phyloP scores from a whole-genome alignment of 2,329 filamentous ascomycete genomes.

The Pseudogymnoascus sp. region DNA sequence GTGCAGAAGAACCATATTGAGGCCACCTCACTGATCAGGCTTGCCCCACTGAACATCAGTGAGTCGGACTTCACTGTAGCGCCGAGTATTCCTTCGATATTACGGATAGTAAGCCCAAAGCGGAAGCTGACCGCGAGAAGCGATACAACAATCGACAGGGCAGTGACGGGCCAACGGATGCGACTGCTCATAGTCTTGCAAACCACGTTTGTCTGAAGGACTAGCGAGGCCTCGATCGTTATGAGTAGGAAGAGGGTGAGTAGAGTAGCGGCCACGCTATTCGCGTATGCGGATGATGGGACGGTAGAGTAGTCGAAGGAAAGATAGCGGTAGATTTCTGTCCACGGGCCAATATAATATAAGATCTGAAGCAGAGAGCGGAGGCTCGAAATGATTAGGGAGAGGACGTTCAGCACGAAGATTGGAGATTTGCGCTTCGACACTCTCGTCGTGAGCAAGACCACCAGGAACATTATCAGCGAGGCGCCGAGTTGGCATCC shows the following conservation, averaged over 20 bases:
- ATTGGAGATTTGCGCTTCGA: constrained; percentile 51
- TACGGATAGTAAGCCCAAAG: constrained; percentile 43
- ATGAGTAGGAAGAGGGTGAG: constrained; percentile 46
- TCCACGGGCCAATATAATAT: constrained; percentile 45
- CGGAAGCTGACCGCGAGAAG: constrained; percentile 46
- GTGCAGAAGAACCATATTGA: constrained; percentile 55
- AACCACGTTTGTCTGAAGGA: constrained; percentile 57
- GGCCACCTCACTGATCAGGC: constrained; percentile 44
- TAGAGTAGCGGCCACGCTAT: constrained; percentile 41
- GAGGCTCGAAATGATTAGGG: constrained; percentile 47
- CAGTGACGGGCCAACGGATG: constrained; percentile 40
- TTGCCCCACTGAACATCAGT: constrained; percentile 33
- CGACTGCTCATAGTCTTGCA: constrained; percentile 39
- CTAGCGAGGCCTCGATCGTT: constrained; percentile 50
- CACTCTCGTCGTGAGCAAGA: constrained; percentile 49
- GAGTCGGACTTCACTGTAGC: constrained; percentile 11
- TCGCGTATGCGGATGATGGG: constrained; percentile 34
- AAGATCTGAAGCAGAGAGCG: constrained; percentile 42
- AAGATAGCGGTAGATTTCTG: constrained; percentile 43
- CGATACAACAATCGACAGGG: constrained; percentile 41
- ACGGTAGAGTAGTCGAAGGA: constrained; percentile 40
- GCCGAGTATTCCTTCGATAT: constrained; percentile 34
- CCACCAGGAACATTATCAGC: constrained; percentile 47
- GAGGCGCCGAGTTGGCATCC: constrained; percentile 54
- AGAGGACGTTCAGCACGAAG: constrained; percentile 52